Evolutionary conservation across 345 rosid genomes (phyloP).

Genomic region (Eucalyptus cladocalyx): DNA sequence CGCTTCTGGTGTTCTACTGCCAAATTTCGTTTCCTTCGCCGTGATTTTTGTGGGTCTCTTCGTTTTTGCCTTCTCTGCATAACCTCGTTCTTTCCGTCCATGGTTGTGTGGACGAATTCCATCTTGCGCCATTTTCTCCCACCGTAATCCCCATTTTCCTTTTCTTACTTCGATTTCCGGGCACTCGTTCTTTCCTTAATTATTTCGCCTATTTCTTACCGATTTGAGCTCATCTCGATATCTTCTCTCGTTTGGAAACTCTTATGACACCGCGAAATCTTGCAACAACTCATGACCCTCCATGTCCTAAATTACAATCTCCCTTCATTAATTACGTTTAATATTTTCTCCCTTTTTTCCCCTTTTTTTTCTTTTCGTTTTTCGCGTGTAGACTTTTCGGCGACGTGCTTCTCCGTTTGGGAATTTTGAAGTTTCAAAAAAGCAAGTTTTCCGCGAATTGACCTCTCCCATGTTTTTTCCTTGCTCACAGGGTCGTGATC

Average conservation of each 20-base stretch:
- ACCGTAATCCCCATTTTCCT: background rate
- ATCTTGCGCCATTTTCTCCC: background rate
- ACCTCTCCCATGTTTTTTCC: background rate
- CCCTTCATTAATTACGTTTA: background rate
- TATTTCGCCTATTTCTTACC: background rate
- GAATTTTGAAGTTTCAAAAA: background rate
- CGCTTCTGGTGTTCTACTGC: background rate
- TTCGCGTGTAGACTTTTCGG: background rate
- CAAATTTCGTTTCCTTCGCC: background rate
- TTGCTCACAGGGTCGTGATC: conserved; percentile 64
- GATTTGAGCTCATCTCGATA: background rate
- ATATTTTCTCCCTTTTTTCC: background rate
- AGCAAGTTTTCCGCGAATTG: background rate
- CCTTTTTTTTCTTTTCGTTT: background rate
- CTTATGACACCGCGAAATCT: background rate
- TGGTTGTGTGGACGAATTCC: background rate
- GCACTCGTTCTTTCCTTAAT: background rate
- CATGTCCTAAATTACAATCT: background rate
- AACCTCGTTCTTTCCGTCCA: background rate
- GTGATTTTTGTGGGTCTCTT: background rate
- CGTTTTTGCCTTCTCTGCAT: background rate
- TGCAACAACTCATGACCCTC: background rate
- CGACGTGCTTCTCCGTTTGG: background rate
- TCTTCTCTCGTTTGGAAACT: background rate
- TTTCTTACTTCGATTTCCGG: background rate